These are phyloP conservation scores for Aethionema arabicum DNA, from an alignment of 345 rosid species.

Conservation along the genomic window DNA sequence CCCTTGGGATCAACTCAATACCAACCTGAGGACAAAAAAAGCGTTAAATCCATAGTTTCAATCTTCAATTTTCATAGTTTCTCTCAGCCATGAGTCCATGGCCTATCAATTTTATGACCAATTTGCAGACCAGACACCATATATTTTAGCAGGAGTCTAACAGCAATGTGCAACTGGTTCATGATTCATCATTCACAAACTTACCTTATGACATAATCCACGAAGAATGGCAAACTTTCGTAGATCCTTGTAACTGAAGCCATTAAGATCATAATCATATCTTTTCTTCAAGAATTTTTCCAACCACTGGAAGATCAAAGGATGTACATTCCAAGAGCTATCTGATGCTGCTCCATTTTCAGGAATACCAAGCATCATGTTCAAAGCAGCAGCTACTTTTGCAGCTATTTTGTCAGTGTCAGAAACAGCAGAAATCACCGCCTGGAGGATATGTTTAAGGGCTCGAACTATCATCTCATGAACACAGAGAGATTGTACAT, in stretches of 20 bases:
- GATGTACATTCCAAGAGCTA: slow-evolving; percentile 52
- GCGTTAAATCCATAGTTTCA: slow-evolving; percentile 8
- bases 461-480: slow-evolving; percentile 99
- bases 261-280: slow-evolving; percentile 81
- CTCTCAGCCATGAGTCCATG: not conserved
- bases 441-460: slow-evolving; percentile 86
- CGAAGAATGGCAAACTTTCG: slow-evolving; percentile 89
- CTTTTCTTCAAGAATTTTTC: slow-evolving; percentile 82
- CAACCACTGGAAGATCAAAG: slow-evolving; percentile 88
- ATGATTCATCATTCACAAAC: slow-evolving; percentile 17
- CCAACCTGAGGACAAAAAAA: slow-evolving; percentile 62
- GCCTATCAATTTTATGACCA: not conserved
- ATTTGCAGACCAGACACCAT: not conserved
- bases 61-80: not conserved
- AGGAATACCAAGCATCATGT: slow-evolving; percentile 90
- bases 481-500: slow-evolving; percentile 91
- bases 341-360: slow-evolving; percentile 39
- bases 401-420: slow-evolving; percentile 64
- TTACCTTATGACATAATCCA: slow-evolving; percentile 97
- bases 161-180: not conserved
- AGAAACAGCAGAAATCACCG: slow-evolving; percentile 71
- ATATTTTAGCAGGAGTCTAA: not conserved
- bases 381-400: slow-evolving; percentile 78
- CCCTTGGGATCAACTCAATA: slow-evolving; percentile 90
- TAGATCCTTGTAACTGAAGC: slow-evolving; percentile 75